These are phyloP conservation scores for Cardiospermum halicacabum DNA, from an alignment of 345 rosid genomes.

Conservation along the genomic window DNA sequence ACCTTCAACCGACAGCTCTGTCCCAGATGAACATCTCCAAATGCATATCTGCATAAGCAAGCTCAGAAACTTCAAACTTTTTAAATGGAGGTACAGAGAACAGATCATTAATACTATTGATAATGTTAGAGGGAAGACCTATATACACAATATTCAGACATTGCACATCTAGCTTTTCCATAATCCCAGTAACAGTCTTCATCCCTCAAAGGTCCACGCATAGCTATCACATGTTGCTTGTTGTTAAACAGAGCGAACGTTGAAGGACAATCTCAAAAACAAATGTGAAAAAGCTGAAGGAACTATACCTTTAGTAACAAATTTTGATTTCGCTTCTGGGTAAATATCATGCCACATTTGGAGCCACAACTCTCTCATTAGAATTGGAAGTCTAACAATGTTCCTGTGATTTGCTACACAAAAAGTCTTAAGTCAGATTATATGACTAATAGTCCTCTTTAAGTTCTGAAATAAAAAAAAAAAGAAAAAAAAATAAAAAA, in stretches of 20 bases:
- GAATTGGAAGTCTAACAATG: conserved; percentile 80
- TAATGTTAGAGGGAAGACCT: conserved; percentile 38
- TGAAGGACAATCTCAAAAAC: conserved; percentile 4
- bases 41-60: conserved; percentile 54
- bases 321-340: conserved; percentile 54
- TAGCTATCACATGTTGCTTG: conserved; percentile 38
- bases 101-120: background rate
- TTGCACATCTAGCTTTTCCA: conserved; percentile 95
- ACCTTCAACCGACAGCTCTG: conserved; percentile 97
- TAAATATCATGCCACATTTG: conserved; percentile 97
- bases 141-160: conserved; percentile 93
- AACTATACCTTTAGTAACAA: conserved; percentile 79
- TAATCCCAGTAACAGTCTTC: conserved; percentile 98
- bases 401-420: conserved; percentile 94
- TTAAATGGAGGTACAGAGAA: background rate
- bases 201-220: conserved; percentile 91
- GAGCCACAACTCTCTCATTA: conserved; percentile 99
- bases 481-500: background rate
- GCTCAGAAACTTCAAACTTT: background rate
- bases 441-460: background rate
- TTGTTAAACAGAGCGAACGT: conserved; percentile 14
- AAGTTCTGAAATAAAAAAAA: conserved; percentile 8
- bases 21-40: conserved; percentile 95
- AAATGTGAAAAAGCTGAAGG: background rate
- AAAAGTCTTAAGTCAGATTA: conserved; percentile 25